Base-by-base conservation (phyloP, 2,329 filamentous ascomycete genomes). In the Trichoderma atroviride region DNA sequence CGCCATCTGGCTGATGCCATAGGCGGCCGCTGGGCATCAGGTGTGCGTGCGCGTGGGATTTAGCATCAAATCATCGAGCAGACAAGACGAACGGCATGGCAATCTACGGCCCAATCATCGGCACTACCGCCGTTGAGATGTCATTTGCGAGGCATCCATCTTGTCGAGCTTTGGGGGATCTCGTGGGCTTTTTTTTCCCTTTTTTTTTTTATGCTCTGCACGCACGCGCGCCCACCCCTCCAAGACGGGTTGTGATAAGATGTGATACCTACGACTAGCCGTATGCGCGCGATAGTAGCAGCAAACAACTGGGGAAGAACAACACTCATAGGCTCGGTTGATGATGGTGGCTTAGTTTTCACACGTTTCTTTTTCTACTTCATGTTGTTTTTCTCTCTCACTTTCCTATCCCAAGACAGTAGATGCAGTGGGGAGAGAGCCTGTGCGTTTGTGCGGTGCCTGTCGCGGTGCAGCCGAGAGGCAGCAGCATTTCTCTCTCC, bases 401-500 rank as follows among this genome's bases (percentile, higher is more conserved):
- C 5, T 43, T 43, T n/a, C 19, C 50, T 24, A 22, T 35, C 62
- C 52, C 27, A 65, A 55, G 59, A 43, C n/a, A 24, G 27, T 19
- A 33, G 47, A 29, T 52, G 52, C 50, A n/a, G 63, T 53, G 65
- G 65, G 40, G 55, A 53, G 55, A 53, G 56, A 60, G 37, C 37
- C 29, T 40, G 50, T 35, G 47, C 24, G 16, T 31, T 52, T 59
- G 53, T 33, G 60, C 56, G 64, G 60, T 65, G 55, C 70, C 70
- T 65, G 53, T 68, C 74, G 73, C 75, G 76, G 75, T 64, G 70
- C 73, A 74, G 76, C 76, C 74, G 75, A 75, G 69, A 60, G 57
- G 72, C 60, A 52, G 66, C 47, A 52, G 59, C 58, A 47, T 37
- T 63, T 62, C 47, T 62, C 61, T 66, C 59, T 59, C 29, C 40